Base-by-base conservation (phyloP, 805 yeast species). In the Isabelozyma gotoi region DNA sequence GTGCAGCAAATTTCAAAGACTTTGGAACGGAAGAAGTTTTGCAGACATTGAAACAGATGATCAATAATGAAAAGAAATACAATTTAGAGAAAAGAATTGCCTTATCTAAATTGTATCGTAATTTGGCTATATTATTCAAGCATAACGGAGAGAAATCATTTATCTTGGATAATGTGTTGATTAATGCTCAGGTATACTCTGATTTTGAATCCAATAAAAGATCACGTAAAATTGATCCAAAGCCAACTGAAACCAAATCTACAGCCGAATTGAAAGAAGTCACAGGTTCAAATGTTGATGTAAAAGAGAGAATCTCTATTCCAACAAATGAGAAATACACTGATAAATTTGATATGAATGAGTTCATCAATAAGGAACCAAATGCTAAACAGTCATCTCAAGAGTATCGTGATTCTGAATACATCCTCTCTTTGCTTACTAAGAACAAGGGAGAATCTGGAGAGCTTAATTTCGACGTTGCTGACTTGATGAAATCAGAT, bases 91-190 rank as follows among this genome's bases (percentile, higher is more conserved):
- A 56, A 43, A 45, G 57, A 7, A 40, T 53, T 16, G 50, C 49
- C 14, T 60, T 60, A 46, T 31, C 50, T 7, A 68, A 67, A 41
- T 55, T 71, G 17, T 49, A 48, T 41, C 53, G 62, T 15, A 70
- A 69, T 39, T 60, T 71, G 33, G 40, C 45, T 6, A 41, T 49
- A 10, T 55, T 71, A 34, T 71, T 71, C 53, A 61, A 60, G 19
- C 53, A 62, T 42, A 71, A 71, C 49, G 55, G 63, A 35, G 50
- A 53, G 19, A 47, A 57, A 21, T 54, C 74, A 0, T 67, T 60
- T 36, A 55, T 67, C 2, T 61, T 71, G 44, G 76, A 71, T 43
- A 62, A 60, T 40, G 57, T 68, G 1, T 44, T 70, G 16, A 38
- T 59, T 7, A 68, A 54, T 51, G 45, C 52, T 7, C 57, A 60